Conservation (phyloP, 306 rosid species). For the Begonia peltatifolia region DNA sequence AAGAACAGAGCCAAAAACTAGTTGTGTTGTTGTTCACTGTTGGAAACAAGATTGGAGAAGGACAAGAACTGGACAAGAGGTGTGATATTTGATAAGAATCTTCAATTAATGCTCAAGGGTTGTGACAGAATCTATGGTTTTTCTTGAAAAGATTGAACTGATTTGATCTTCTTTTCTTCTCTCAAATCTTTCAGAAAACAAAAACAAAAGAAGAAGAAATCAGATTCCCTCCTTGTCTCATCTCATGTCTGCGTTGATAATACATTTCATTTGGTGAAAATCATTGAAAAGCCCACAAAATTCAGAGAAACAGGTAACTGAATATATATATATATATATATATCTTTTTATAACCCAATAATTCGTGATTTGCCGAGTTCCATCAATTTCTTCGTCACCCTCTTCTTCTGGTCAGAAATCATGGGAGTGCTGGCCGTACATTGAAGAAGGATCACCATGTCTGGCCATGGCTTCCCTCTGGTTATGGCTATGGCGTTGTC, state of each 20-base stretch:
- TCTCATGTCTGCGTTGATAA: background rate
- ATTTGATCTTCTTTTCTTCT: too few species aligned
- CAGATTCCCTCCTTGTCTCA: background rate
- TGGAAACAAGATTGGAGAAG: too few species aligned
- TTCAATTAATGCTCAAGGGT: too few species aligned
- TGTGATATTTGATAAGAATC: too few species aligned
- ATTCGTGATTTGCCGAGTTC: background rate
- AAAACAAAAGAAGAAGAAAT: background rate
- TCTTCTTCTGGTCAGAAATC: slow-evolving; percentile 29
- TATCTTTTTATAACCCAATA: background rate
- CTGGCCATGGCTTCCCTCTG: background rate
- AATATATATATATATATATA: too few species aligned
- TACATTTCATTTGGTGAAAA: background rate
- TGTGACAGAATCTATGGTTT: too few species aligned
- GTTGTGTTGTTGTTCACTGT: too few species aligned
- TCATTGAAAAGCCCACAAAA: background rate
- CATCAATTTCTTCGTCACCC: background rate
- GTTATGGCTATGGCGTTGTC: slow-evolving; percentile 10
- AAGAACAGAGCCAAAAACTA: too few species aligned
- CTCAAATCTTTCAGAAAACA: too few species aligned
- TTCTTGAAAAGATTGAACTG: too few species aligned
- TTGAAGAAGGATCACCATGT: slow-evolving; percentile 35
- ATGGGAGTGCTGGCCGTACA: slow-evolving; percentile 62
- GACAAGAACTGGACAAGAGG: too few species aligned
- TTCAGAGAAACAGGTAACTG: background rate